Evolutionary conservation across 75 land plant species (phyloP), one percentile per base, ranked within the genome.

Genomic region (Chamaecyparis obtusa): DNA sequence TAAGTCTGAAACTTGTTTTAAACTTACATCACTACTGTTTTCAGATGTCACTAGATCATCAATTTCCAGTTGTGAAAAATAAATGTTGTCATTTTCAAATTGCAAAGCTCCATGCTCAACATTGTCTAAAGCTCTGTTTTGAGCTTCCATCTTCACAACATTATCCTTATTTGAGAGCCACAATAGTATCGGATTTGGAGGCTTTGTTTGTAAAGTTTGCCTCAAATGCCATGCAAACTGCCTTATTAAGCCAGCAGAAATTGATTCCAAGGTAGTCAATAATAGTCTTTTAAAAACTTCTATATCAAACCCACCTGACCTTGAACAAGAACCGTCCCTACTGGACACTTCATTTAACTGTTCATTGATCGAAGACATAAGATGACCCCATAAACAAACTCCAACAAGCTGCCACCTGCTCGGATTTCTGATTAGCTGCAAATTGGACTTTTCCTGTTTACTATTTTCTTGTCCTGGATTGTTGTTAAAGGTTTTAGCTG

Each of bases 341-440:
- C 15, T 72, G 14, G 74, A 36, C 87, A 90, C 39, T 5, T 30
- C 37, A 78, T 85, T 84, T 32, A 96, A 83, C 60, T 91, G 90
- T 88, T 88, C 74, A 86, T 83, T 89, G 35, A 87, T 32, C 86
- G 90, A 95, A 43, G 49, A 69, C 24, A 87, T 86, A 46, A 95
- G 86, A 83, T 89, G 90, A 21, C 81, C 84, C 99, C 98, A 97
- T 75, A 97, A 86, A 46, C 89, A 91, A 87, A 89, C 92, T 35
- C 93, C 93, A n/a, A 95, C 41, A 19, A 95, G 84, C 30, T 75
- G 86, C 99, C 96, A 94, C 81, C 86, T 89, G 84, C 94, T 94
- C 87, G 94, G 95, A 55, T 86, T 77, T 32, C 16, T 2, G 16
- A 69, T 83, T 56, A 85, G 33, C 44, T 71, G 84, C 72, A 60